phyloP scores from a whole-genome alignment of 2,329 filamentous ascomycete species.

The Fusarium avenaceum region DNA sequence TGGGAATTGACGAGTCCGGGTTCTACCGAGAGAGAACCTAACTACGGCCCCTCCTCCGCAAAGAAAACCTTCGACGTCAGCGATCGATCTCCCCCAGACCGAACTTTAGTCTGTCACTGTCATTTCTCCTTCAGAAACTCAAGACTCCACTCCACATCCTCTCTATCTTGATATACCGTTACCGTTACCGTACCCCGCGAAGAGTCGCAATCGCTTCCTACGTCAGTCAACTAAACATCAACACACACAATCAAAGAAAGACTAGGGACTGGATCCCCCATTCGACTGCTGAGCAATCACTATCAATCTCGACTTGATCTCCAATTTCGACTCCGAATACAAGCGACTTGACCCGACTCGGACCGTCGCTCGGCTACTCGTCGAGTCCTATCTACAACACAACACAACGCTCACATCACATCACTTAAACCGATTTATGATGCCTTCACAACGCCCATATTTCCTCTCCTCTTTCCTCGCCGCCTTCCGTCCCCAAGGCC shows the following conservation, averaged over 20 bases:
- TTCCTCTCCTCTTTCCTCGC: slow-evolving; percentile 70
- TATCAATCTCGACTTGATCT: neutral
- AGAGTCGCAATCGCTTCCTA: slow-evolving; percentile 14
- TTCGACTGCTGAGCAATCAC: slow-evolving; percentile 11
- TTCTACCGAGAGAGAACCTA: slow-evolving; percentile 35
- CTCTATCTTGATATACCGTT: neutral
- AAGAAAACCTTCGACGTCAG: slow-evolving; percentile 45
- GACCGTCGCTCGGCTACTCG: slow-evolving; percentile 28
- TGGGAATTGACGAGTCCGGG: slow-evolving; percentile 47
- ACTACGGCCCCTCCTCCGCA: slow-evolving; percentile 19
- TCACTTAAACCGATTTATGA: slow-evolving; percentile 39
- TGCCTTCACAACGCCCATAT: slow-evolving; percentile 68
- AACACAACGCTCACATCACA: neutral
- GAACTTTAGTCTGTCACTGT: slow-evolving; percentile 7
- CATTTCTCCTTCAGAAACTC: slow-evolving; percentile 2
- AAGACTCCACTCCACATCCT: slow-evolving; percentile 18
- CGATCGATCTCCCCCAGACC: slow-evolving; percentile 19
- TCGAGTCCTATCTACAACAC: slow-evolving; percentile 5
- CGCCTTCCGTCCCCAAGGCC: slow-evolving; percentile 63
- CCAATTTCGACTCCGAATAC: neutral
- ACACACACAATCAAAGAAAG: neutral
- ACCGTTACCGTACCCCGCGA: neutral
- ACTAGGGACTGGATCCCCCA: slow-evolving; percentile 11
- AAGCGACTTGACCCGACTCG: slow-evolving; percentile 15
- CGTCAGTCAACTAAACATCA: slow-evolving; percentile 3